These are phyloP conservation scores for Lactarius hatsudake DNA, from an alignment of 768 basidiomycete species.

Conservation along the genomic window DNA sequence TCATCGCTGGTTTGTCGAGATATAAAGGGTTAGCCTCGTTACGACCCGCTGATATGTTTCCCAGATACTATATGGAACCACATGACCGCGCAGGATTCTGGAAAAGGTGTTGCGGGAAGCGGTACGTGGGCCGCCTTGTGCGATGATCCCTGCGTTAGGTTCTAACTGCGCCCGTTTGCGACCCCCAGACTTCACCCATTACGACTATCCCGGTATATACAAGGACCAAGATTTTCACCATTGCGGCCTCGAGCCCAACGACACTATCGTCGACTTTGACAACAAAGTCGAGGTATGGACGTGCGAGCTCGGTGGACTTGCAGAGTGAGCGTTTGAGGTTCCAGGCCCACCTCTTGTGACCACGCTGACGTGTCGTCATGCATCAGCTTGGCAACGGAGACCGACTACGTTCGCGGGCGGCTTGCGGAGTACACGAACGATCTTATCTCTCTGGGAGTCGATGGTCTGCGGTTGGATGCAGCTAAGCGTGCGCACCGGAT, in stretches of 20 bases:
- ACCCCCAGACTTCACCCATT: constrained; percentile 46
- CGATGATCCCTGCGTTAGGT: neutral
- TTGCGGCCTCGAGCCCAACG: constrained; percentile 52
- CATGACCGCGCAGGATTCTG: constrained; percentile 53
- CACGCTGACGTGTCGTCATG: neutral
- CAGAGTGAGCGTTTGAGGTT: constrained; percentile 38
- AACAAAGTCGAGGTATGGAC: constrained; percentile 51
- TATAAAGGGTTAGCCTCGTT: constrained; percentile 25
- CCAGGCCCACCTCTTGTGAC: neutral
- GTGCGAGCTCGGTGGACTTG: constrained; percentile 39
- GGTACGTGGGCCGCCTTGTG: neutral
- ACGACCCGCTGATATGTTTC: constrained; percentile 28
- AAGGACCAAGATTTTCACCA: constrained; percentile 55
- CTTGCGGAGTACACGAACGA: constrained; percentile 61
- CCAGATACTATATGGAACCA: constrained; percentile 61
- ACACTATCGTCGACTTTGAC: constrained; percentile 55
- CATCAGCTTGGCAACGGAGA: constrained; percentile 57
- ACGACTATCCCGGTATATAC: constrained; percentile 37
- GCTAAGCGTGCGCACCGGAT: constrained; percentile 49
- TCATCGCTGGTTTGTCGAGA: constrained; percentile 37
- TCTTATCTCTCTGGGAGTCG: constrained; percentile 57
- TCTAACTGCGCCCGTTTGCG: neutral
- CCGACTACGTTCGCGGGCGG: constrained; percentile 51
- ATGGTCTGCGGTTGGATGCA: constrained; percentile 62
- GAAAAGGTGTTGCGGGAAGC: constrained; percentile 30